Base-by-base conservation (phyloP, 257 asterid species). In the Solanum commersonii region DNA sequence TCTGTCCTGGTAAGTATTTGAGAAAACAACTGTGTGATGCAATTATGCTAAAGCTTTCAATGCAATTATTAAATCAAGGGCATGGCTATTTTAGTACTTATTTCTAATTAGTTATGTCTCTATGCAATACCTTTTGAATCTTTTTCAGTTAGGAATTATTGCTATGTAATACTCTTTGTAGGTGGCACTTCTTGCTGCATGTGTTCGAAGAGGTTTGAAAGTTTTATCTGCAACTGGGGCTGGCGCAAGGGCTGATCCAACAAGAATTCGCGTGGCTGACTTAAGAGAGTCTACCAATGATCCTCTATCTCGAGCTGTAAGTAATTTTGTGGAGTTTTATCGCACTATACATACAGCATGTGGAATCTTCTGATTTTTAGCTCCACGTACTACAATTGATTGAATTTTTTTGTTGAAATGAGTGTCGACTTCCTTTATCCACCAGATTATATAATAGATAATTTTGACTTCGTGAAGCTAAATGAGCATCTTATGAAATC, bases 171-270 rank as follows among this genome's bases (percentile, higher is more conserved):
- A 89, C 90, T 71, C 90, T 74, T 87, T 85, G 71, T 84, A 97
- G 99, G 98, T 97, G 86, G 91, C 99, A 67, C 99, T 96, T 93
- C 99, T 97, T 87, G 98, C 97, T 91, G 98, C 99, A 70, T 97
- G 99, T 91, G 96, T 93, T 65, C 92, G 93, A 67, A 93, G 98
- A 92, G 98, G 99, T 87, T 91, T 97, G 91, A 97, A 94, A 93
- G 99, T 97, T 88, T 88, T 96, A 87, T 97, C 98, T 42, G 99
- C 98, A 78, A 97, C 99, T 44, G 99, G 99, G 91, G 99, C 99
- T 88, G 98, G 99, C 85, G 99, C 98, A 87, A 94, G 98, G 90
- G 96, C 98, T 89, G 98, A 97, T 93, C 99, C 98, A 77, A 96
- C 98, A 56, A 95, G 99, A 93, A 95, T 97, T 86, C 96, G 98